Evolutionary conservation across 2,329 filamentous ascomycete species (phyloP).

Genomic region (Fusarium redolens): DNA sequence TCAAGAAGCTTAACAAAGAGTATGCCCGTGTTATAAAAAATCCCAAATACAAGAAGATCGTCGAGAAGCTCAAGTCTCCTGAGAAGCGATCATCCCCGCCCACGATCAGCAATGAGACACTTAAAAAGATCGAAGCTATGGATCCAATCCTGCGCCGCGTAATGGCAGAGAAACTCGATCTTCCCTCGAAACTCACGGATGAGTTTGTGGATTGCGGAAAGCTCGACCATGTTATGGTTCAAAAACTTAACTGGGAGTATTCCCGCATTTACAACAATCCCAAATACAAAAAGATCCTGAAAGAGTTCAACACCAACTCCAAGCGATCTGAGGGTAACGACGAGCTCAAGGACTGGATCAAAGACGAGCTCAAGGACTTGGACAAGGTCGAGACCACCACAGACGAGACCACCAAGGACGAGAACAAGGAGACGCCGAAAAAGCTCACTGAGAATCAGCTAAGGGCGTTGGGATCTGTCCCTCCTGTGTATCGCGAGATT

Average conservation of each 20-base stretch:
- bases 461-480: not conserved
- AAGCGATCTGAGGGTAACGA: not conserved
- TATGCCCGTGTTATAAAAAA: not conserved
- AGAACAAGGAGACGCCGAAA: not conserved
- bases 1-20: slow-evolving; percentile 6
- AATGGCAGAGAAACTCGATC: not conserved
- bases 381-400: too few relatives aligned
- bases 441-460: not conserved
- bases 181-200: not conserved
- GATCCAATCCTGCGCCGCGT: not conserved
- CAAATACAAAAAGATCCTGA: not conserved
- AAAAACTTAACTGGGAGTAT: slow-evolving; percentile 10
- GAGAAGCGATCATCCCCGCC: not conserved
- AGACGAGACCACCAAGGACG: not conserved
- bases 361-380: not conserved
- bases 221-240: not conserved
- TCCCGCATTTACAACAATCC: not conserved
- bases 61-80: not conserved
- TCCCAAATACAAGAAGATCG: not conserved
- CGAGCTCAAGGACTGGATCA: not conserved
- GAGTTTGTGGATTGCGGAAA: not conserved
- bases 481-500: rapidly evolving
- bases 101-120: not conserved
- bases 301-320: not conserved
- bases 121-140: not conserved